Evolutionary conservation across 352 stramenopile species (phyloP), one percentile per base, ranked within the genome.

Genomic region (Phytophthora crassamura): DNA sequence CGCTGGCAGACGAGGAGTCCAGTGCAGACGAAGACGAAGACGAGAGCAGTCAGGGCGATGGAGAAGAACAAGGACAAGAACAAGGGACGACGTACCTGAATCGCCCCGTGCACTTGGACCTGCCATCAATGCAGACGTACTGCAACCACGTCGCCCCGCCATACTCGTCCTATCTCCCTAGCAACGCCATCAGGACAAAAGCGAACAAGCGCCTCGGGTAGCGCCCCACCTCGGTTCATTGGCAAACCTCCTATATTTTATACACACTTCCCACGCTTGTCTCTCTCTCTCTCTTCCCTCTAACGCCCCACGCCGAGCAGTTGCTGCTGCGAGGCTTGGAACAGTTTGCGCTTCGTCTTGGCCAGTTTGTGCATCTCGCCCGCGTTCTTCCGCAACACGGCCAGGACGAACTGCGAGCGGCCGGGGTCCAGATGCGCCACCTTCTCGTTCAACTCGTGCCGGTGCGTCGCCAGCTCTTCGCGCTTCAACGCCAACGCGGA

Each of bases 71-170:
- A 1, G 46, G n/a, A n/a, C n/a, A 53, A 36, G 54, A 54, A 14
- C n/a, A 46, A 34, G 33, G 28, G 8, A 25, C 69, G 32, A 69
- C 62, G 45, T 83, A 69, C 46, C 58, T 67, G 20, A 62, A 61
- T 35, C 72, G 67, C 6, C 56, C 66, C 15, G 32, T 80, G 22
- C 58, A 43, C 25, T 72, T 76, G 40, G 80, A 91, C 42, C 60
- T 92, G 28, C 83, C 85, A 18, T 92, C 83, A 57, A 92, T 92
- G 85, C 70, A 89, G 60, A 74, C 56, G 6, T 92, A 91, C 62
- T 86, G 74, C 58, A 74, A 74, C 5, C 72, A 74, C 14, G 81
- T 88, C 15, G 82, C 85, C 12, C 82, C 80, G 3, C 81, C 82
- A 12, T 91, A 90, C 65, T 64, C 74, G 2, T 83, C 81, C 34